Percentiles rank a stretch among this genome's conserved stretches.
phyloP scores from a whole-genome alignment of 2,329 filamentous ascomycete species.

The Neoarthrinium moseri region DNA sequence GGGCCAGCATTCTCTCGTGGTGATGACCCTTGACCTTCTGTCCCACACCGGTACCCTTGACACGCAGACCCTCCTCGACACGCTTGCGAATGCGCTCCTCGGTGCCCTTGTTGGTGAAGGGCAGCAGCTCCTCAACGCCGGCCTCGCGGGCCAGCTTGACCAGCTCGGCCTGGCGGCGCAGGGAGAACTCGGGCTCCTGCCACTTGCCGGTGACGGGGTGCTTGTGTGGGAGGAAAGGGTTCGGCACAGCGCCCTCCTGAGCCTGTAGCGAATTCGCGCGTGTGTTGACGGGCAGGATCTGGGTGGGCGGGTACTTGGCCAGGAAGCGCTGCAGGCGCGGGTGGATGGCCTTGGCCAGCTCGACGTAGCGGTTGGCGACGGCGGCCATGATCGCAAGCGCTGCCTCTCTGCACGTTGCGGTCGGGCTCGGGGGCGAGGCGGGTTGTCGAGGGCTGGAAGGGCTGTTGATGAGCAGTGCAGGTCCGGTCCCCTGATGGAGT shows the following conservation, averaged over 20 bases:
- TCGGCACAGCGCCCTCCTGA: conserved; percentile 39
- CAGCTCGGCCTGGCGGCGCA: conserved; percentile 85
- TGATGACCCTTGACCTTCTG: conserved; percentile 93
- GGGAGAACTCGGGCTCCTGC: conserved; percentile 79
- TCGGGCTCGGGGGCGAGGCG: too few species aligned
- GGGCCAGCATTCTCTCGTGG: conserved; percentile 84
- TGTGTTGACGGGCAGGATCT: conserved; percentile 47
- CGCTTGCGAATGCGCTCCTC: conserved; percentile 68
- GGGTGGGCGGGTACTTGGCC: conserved; percentile 77
- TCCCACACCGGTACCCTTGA: conserved; percentile 91
- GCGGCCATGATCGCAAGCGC: conserved; percentile 14
- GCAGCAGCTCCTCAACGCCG: conserved; percentile 79
- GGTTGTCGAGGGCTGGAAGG: too few species aligned
- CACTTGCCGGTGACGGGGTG: conserved; percentile 78
- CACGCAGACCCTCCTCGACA: conserved; percentile 75
- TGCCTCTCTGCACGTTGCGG: too few species aligned
- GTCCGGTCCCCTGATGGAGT: too few species aligned
- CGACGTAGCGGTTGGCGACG: conserved; percentile 36
- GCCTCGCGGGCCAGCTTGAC: conserved; percentile 79
- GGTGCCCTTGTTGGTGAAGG: conserved; percentile 73
- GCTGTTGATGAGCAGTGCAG: too few species aligned
- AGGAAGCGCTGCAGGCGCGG: conserved; percentile 82
- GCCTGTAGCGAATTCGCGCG: conserved; percentile 26
- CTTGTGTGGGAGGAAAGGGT: conserved; percentile 80
- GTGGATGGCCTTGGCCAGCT: conserved; percentile 72